Conservation (phyloP, 495 filamentous ascomycete genomes). For the Xylaria grammica region DNA sequence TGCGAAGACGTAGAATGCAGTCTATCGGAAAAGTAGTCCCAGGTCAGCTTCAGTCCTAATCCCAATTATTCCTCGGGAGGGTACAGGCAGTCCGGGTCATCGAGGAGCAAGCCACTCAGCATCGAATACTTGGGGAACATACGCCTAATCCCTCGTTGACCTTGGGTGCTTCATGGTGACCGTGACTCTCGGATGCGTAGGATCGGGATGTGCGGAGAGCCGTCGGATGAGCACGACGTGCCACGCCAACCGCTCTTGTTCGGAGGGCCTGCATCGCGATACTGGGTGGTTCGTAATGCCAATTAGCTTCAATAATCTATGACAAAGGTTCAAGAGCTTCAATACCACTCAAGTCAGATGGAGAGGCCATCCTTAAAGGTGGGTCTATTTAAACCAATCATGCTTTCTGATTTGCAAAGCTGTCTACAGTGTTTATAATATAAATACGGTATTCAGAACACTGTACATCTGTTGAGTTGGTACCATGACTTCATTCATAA, state of each 20-base stretch:
- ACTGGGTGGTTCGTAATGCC: constrained; percentile 29
- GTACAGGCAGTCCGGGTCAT: neutral
- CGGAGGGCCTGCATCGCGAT: constrained; percentile 52
- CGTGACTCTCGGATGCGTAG: constrained; percentile 52
- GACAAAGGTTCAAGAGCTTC: constrained; percentile 24
- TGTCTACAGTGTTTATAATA: constrained; percentile 19
- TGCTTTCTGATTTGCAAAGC: constrained; percentile 12
- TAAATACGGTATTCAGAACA: constrained; percentile 9
- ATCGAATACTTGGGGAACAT: constrained; percentile 28
- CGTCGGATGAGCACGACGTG: constrained; percentile 41
- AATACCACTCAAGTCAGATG: constrained; percentile 13
- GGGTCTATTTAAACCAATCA: constrained; percentile 29
- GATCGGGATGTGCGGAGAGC: constrained; percentile 41
- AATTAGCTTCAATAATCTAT: constrained; percentile 32
- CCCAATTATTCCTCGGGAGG: neutral
- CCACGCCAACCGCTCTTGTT: constrained; percentile 45
- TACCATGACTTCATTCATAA: constrained; percentile 18
- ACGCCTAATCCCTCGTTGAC: constrained; percentile 53
- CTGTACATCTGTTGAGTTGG: neutral
- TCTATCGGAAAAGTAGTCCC: constrained; percentile 32
- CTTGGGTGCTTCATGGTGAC: constrained; percentile 40
- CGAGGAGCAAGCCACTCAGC: neutral
- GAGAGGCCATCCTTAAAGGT: constrained; percentile 26
- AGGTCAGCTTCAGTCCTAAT: constrained; percentile 1
- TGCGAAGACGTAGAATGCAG: constrained; percentile 45